A percentile compares a stretch with the other conserved stretches of the same genome.
phyloP scores from a whole-genome alignment of 208 protist genomes.

The Kentomonas sorsogonicus region DNA sequence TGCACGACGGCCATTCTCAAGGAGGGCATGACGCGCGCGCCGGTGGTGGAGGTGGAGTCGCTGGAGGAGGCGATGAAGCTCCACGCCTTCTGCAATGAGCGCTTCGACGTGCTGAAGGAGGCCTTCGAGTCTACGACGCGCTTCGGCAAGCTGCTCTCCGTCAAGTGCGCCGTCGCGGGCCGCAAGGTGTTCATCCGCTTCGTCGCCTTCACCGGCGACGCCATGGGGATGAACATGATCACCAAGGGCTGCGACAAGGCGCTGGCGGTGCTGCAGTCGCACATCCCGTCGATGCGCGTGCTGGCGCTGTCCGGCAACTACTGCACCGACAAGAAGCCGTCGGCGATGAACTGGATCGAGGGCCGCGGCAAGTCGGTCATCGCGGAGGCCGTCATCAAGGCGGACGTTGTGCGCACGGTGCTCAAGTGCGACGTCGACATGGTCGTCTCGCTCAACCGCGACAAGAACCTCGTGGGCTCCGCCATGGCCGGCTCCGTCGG shows the following conservation, averaged over 20 bases:
- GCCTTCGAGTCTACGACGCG: slow-evolving; percentile 93
- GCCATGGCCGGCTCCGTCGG: slow-evolving; percentile 96
- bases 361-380: slow-evolving; percentile 95
- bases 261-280: slow-evolving; percentile 73
- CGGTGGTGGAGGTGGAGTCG: slow-evolving; percentile 86
- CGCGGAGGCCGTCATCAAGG: slow-evolving; percentile 90
- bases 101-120: slow-evolving; percentile 71
- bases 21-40: slow-evolving; percentile 97
- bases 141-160: slow-evolving; percentile 89
- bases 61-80: slow-evolving; percentile 78
- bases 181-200: slow-evolving; percentile 94
- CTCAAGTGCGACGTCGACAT: slow-evolving; percentile 93
- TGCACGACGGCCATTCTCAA: slow-evolving; percentile 84
- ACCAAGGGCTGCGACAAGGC: slow-evolving; percentile 96
- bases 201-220: slow-evolving; percentile 93
- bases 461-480: slow-evolving; percentile 97
- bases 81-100: slow-evolving; percentile 88
- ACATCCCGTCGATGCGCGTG: slow-evolving; percentile 91
- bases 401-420: slow-evolving; percentile 84
- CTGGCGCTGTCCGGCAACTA: slow-evolving; percentile 95
- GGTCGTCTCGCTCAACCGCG: slow-evolving; percentile 90
- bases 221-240: slow-evolving; percentile 99
- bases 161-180: slow-evolving; percentile 88
- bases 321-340: slow-evolving; percentile 99
- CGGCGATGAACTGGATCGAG: slow-evolving; percentile 97